A percentile compares a stretch with the other conserved stretches of the same genome.
phyloP scores from a whole-genome alignment of 805 yeast genomes.

The Metschnikowia sp. region DNA sequence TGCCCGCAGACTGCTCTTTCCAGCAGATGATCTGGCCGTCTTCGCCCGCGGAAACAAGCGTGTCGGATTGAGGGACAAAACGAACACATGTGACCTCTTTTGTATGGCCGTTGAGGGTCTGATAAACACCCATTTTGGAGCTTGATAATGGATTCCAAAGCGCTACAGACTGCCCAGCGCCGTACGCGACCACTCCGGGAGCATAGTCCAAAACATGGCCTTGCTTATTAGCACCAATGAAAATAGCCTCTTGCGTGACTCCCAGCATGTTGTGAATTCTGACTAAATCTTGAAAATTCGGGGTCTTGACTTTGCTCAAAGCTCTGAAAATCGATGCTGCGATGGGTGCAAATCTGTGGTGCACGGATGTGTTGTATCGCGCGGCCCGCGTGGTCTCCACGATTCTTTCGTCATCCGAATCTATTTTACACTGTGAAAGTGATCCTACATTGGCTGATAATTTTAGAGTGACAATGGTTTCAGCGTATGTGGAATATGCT shows the following conservation, averaged over 20 bases:
- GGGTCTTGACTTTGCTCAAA: background rate
- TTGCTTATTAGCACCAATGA: slow-evolving; percentile 72
- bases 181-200: slow-evolving; percentile 55
- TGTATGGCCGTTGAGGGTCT: slow-evolving; percentile 59
- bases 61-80: slow-evolving; percentile 41
- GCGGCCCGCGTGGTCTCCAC: no score
- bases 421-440: no score
- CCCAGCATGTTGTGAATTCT: background rate
- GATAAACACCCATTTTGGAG: slow-evolving; percentile 43
- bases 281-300: background rate
- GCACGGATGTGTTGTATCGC: slow-evolving; percentile 12
- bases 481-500: slow-evolving; percentile 31
- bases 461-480: slow-evolving; percentile 23
- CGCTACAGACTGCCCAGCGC: slow-evolving; percentile 64
- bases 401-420: no score
- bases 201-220: slow-evolving; percentile 56
- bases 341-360: slow-evolving; percentile 17
- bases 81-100: slow-evolving; percentile 65
- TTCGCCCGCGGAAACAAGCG: slow-evolving; percentile 61
- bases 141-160: slow-evolving; percentile 59
- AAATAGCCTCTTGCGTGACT: slow-evolving; percentile 49
- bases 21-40: slow-evolving; percentile 64
- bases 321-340: background rate
- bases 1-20: slow-evolving; percentile 32
- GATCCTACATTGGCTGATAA: no score